A percentile compares a stretch with the other conserved stretches of the same genome.
These are phyloP conservation scores for Dysphania ambrosioides DNA, from an alignment of 148 eudicot genomes.

Conservation along the genomic window DNA sequence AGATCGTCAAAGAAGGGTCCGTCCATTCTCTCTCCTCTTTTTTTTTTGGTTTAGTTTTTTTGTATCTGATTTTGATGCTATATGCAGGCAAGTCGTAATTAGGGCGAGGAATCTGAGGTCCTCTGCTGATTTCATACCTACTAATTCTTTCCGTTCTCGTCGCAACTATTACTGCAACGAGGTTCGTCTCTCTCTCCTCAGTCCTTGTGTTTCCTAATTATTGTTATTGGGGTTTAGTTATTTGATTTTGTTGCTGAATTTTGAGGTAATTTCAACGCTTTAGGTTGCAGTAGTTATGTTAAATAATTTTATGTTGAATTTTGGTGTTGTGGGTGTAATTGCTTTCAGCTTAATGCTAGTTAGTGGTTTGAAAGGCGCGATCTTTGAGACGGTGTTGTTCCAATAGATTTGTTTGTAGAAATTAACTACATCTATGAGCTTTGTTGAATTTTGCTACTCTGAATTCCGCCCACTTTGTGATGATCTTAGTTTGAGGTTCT, in stretches of 20 bases:
- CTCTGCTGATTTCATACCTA: constrained; percentile 78
- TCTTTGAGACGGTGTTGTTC: no score
- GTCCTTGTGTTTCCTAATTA: not conserved
- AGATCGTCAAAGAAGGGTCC: constrained; percentile 94
- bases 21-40: not conserved
- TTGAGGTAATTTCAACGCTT: not conserved
- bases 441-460: not conserved
- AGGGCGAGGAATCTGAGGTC: constrained; percentile 87
- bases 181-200: constrained; percentile 35
- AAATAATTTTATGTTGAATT: not conserved
- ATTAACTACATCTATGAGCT: not conserved
- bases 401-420: no score
- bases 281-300: no score
- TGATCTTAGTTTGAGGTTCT: no score
- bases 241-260: no score
- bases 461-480: not conserved
- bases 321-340: not conserved
- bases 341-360: no score
- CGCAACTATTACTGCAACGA: constrained; percentile 69
- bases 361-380: no score
- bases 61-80: not conserved
- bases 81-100: constrained; percentile 69
- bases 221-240: no score
- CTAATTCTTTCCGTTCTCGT: constrained; percentile 79
- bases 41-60: not conserved